Evolutionary conservation across 352 stramenopile genomes (phyloP).

Genomic region (Saprolegnia diclina): DNA sequence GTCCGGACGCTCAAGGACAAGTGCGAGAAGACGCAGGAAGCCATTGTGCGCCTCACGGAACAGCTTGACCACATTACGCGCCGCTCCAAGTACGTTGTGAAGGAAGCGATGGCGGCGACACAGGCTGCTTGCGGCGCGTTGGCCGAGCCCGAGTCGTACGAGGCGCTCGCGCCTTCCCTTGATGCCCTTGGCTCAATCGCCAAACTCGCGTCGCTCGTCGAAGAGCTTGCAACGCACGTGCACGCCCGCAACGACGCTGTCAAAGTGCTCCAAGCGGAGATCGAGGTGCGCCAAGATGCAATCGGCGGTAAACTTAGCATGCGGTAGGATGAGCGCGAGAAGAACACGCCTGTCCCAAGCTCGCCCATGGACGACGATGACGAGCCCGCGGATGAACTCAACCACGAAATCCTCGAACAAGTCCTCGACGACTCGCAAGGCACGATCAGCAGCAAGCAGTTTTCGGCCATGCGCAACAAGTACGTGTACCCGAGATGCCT

Average conservation of each 20-base stretch:
- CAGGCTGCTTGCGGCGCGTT: conserved; percentile 3
- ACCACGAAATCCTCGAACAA: conserved; percentile 24
- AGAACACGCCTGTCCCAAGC: conserved; percentile 28
- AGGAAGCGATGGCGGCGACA: conserved; percentile 18
- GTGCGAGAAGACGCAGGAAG: conserved; percentile 7
- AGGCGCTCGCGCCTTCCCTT: conserved; percentile 1
- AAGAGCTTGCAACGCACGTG: conserved; percentile 19
- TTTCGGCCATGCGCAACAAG: conserved; percentile 25
- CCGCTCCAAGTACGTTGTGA: conserved; percentile 25
- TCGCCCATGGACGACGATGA: conserved; percentile 37
- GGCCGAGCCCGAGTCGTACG: conserved; percentile 6
- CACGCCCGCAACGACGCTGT: conserved; percentile 19
- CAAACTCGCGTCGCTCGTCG: conserved; percentile 15
- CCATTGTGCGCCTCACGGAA: conserved; percentile 14
- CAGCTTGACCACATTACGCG: conserved; percentile 26
- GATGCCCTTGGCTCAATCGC: conserved; percentile 15
- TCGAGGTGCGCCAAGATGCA: not conserved
- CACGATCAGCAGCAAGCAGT: conserved; percentile 26
- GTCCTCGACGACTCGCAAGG: conserved; percentile 27
- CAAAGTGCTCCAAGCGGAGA: not conserved
- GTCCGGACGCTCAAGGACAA: conserved; percentile 28
- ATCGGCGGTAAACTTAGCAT: not conserved
- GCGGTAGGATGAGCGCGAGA: conserved; percentile 32
- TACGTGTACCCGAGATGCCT: not conserved
- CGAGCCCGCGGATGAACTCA: conserved; percentile 38